Conservation (phyloP, 148 eudicot species). For the Heliosperma pusillum region DNA sequence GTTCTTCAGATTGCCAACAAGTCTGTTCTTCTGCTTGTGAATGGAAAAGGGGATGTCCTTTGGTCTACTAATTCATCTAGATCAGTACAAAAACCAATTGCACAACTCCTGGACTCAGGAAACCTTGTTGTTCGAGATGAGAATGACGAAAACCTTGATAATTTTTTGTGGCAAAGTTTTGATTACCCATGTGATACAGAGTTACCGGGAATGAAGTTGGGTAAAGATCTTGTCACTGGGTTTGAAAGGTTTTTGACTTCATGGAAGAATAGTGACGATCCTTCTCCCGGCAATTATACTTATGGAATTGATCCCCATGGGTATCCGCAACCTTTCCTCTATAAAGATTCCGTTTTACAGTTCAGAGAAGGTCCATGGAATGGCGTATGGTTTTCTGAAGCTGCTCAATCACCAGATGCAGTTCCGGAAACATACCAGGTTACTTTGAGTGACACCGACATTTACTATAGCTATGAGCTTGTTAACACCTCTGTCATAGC, state of each 20-base stretch:
- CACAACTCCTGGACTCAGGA: constrained; percentile 27
- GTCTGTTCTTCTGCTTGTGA: constrained; percentile 9
- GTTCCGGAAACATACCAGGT: constrained; percentile 11
- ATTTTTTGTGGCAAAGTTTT: constrained; percentile 26
- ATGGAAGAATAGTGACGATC: constrained; percentile 28
- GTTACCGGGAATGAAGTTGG: constrained; percentile 28
- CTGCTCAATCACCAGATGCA: background rate
- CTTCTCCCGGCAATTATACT: constrained; percentile 23
- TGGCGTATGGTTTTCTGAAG: constrained; percentile 27
- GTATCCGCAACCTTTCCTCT: constrained; percentile 20
- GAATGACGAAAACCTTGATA: background rate
- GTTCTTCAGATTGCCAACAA: constrained; percentile 3
- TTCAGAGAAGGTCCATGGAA: constrained; percentile 36
- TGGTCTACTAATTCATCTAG: constrained; percentile 24
- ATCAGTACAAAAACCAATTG: constrained; percentile 20
- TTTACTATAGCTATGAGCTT: constrained; percentile 15
- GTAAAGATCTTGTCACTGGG: constrained; percentile 25
- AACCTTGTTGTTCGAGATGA: constrained; percentile 25
- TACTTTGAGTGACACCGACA: constrained; percentile 18
- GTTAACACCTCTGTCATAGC: constrained; percentile 6
- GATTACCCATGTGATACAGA: constrained; percentile 17
- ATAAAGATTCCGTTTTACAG: constrained; percentile 7
- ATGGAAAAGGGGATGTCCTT: background rate
- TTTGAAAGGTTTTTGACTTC: constrained; percentile 15
- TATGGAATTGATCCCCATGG: constrained; percentile 21